Base-by-base conservation (phyloP, 1,284 basidiomycete species). In the Sporisorium graminicola region DNA sequence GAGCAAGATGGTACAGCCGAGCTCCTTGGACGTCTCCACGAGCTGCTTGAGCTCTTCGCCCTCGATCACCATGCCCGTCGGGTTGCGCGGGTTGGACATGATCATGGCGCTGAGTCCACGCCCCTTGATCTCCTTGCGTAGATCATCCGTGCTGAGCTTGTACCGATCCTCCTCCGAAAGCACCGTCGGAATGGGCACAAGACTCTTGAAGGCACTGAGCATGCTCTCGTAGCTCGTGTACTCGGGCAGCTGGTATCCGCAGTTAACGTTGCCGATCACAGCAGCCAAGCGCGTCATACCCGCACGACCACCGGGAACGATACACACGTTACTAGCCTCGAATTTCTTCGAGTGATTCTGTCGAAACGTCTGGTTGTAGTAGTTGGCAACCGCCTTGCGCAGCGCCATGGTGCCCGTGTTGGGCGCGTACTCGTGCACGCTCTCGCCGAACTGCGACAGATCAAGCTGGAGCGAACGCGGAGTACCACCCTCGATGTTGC, bases 281-380 rank as follows among this genome's bases (percentile, higher is more conserved):
- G 93, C 92, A 20, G 94, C 94, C n/a, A 97, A 89, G 66, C 95
- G 91, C 18, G 93, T 92, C 76, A 98, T 89, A 14, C 94, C 94
- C 2, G 94, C 89, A 50, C 94, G 91, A 9, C 94, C 95, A 58
- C 94, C 94, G 27, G 94, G 94, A 7, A 94, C 93, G 78, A 94
- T 94, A 82, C 93, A 94, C 13, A 89, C 87, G 83, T 97, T 97
- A 87, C 94, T 93, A 76, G 89, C 91, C 0, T 93, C 95, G 86
- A 97, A 97, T 80, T 95, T 89, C 77, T 91, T 93, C 7, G 86
- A 77, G 86, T 92, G 94, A 51, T 90, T 92, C 80, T 92, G 87
- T 31, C 95, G 90, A 85, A 95, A 97, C 8, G 92, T 93, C 57
- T 90, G 87, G 83, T 98, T 98, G 88, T 98, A 76, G 65, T 76